phyloP scores from a whole-genome alignment of 306 rosid genomes.

The Carpinus viminea region DNA sequence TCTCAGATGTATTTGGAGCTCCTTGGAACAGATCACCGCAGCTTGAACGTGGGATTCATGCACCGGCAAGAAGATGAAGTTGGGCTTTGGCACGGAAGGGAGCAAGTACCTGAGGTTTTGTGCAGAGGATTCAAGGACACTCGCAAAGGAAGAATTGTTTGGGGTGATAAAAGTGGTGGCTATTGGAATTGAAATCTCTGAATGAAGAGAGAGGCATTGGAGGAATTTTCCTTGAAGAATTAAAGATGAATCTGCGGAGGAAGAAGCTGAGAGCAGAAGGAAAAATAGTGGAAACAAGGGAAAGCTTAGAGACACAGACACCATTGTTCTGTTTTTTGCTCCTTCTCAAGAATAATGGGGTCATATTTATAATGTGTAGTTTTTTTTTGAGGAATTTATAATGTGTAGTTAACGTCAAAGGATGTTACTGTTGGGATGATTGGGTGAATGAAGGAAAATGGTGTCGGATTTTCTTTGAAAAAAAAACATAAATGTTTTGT shows the following conservation, averaged over 20 bases:
- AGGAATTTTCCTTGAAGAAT: neutral
- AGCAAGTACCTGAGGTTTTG: neutral
- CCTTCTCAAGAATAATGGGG: too few species aligned
- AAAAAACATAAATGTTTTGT: too few species aligned
- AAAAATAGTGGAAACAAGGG: neutral
- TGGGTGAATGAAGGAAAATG: too few species aligned
- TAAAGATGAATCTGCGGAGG: neutral
- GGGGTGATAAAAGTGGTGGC: neutral
- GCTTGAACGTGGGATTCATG: neutral
- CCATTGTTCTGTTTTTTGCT: too few species aligned
- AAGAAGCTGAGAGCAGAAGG: neutral
- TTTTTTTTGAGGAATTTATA: too few species aligned
- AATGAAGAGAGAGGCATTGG: neutral
- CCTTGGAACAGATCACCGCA: neutral
- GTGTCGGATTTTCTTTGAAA: too few species aligned
- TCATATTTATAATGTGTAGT: too few species aligned
- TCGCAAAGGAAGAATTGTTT: neutral
- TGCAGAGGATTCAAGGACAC: neutral
- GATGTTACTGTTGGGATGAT: too few species aligned
- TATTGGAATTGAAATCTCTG: neutral
- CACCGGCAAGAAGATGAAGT: neutral
- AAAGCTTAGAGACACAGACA: too few species aligned
- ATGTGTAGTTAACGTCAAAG: too few species aligned
- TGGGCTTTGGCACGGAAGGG: neutral
- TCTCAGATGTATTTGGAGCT: neutral